phyloP scores from a whole-genome alignment of 352 stramenopile species.

The Sclerospora graminicola region DNA sequence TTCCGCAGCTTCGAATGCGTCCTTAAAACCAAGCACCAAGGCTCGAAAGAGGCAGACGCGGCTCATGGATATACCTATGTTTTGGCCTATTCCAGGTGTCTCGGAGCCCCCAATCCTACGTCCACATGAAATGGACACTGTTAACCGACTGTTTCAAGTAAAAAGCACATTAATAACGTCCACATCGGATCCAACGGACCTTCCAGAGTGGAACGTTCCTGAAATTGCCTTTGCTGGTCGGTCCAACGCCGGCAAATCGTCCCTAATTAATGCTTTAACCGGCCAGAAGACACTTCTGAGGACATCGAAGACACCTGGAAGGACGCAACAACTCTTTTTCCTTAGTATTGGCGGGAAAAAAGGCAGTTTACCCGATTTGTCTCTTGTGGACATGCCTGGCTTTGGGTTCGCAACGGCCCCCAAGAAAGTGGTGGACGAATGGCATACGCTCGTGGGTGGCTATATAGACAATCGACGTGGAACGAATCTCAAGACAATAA shows the following conservation, averaged over 20 bases:
- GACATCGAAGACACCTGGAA: conserved; percentile 81
- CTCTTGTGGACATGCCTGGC: conserved; percentile 80
- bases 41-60: conserved; percentile 49
- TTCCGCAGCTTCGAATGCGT: conserved; percentile 2
- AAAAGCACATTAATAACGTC: conserved; percentile 62
- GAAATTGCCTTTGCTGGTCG: conserved; percentile 82
- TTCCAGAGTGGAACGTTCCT: conserved; percentile 58
- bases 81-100: conserved; percentile 53
- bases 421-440: conserved; percentile 63
- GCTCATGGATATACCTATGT: conserved; percentile 28
- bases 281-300: conserved; percentile 50
- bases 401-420: conserved; percentile 78
- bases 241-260: conserved; percentile 86
- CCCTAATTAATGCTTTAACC: conserved; percentile 80
- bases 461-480: conserved; percentile 58
- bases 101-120: conserved; percentile 34
- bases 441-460: conserved; percentile 69
- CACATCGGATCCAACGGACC: conserved; percentile 35
- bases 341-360: conserved; percentile 70
- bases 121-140: conserved; percentile 50
- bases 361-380: conserved; percentile 49
- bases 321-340: conserved; percentile 75
- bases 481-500: conserved; percentile 64
- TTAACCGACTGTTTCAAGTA: conserved; percentile 49
- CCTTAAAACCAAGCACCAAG: conserved; percentile 8